These are phyloP conservation scores for Heterobasidion parviporum DNA, from an alignment of 1,284 basidiomycete species.

Conservation along the genomic window DNA sequence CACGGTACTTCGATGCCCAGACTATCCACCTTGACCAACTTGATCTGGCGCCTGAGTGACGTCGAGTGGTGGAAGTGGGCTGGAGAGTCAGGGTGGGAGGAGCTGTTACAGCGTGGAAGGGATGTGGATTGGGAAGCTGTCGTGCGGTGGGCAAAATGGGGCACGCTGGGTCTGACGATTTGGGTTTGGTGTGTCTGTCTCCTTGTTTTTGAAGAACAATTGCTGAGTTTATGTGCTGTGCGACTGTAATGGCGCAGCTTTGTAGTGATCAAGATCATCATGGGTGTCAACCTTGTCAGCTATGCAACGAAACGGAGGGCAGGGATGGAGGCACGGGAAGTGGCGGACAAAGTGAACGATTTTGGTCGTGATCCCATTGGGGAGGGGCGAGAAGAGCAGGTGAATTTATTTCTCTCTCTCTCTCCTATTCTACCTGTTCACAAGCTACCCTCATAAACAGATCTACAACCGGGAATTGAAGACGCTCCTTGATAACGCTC, in stretches of 20 bases:
- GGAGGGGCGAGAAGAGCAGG: conserved; percentile 79
- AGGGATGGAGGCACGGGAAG: conserved; percentile 70
- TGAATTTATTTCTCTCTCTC: conserved; percentile 23
- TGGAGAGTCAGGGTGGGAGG: conserved; percentile 13
- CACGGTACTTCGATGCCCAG: not conserved
- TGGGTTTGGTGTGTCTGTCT: conserved; percentile 68
- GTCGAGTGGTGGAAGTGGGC: conserved; percentile 30
- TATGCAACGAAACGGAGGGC: conserved; percentile 72
- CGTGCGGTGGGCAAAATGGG: conserved; percentile 54
- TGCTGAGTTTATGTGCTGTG: not conserved
- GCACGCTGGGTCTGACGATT: conserved; percentile 55
- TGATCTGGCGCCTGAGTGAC: not conserved
- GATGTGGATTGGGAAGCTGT: conserved; percentile 34
- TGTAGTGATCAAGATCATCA: conserved; percentile 80
- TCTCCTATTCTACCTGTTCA: not conserved
- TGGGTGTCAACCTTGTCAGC: conserved; percentile 80
- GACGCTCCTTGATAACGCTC: conserved; percentile 55
- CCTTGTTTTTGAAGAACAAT: not conserved
- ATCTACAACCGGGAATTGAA: conserved; percentile 77
- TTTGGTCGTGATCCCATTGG: conserved; percentile 83
- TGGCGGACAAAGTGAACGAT: conserved; percentile 71
- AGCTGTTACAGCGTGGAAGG: conserved; percentile 24
- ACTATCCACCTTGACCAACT: not conserved
- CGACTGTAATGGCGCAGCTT: conserved; percentile 38
- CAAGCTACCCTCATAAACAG: conserved; percentile 26